Evolutionary conservation across 768 basidiomycete species (phyloP), one percentile per base, ranked within the genome.

Genomic region (Leccinum arenicola): DNA sequence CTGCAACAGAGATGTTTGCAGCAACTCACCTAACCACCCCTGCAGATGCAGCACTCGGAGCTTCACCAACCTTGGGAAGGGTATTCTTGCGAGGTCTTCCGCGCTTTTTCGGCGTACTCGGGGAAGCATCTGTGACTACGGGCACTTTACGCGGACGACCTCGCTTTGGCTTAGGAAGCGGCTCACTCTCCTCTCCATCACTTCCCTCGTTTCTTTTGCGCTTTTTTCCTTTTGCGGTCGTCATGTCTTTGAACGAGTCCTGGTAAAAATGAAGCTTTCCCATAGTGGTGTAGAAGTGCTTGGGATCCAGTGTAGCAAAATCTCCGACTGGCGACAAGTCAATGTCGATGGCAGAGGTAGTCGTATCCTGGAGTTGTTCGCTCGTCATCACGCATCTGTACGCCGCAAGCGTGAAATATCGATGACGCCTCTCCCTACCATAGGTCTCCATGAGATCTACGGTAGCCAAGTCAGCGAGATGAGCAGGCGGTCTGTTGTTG

Each of bases 371-470:
- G 25, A 94, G 78, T 8, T 83, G 81, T 71, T 94, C 90, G 49
- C 78, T 77, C 2, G 77, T 74, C 51, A 93, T 81, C 33, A 92
- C 77, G 31, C 77, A 70, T 31, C 77, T 81, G 73, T 91, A 96
- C 31, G 86, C 83, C 2, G 82, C 79, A 48, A 88, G 70, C 0
- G 91, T 91, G 75, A 85, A 95, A 68, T 93, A 93, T 61, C 93
- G 82, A 70, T 93, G 85, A 23, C 93, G 88, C 29, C 93, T 87
- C 74, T 98, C 92, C 36, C 93, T 85, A 5, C 92, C 92, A 61
- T 81, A 79, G 1, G 85, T 91, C 74, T 97, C 95, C 81, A 88
- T 87, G 29, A 91, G 71, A 38, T 85, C 83, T 21, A 82, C 81
- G 52, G 92, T 82, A 27, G 84, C 81, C 43, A 91, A 77, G 70